phyloP scores from a whole-genome alignment of 228 moss, liverwort and hornwort species.

The Sphagnum magellanicum region DNA sequence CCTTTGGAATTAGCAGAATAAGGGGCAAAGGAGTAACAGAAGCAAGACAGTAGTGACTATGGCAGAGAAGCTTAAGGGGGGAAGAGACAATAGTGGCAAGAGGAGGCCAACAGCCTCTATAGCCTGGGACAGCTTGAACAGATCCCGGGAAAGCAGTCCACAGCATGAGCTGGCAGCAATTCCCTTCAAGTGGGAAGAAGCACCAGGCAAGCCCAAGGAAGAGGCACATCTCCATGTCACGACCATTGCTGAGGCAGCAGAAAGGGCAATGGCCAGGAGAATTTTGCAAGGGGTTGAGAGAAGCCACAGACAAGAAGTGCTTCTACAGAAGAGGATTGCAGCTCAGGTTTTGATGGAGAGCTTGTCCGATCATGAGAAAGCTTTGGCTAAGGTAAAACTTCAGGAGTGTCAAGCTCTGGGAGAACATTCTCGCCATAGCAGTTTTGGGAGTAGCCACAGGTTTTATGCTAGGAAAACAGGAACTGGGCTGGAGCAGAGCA shows the following conservation, averaged over 20 bases:
- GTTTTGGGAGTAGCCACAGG: slow-evolving; percentile 45
- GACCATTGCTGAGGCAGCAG: slow-evolving; percentile 26
- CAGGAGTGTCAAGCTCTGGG: neutral
- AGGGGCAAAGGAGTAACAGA: too few relatives aligned
- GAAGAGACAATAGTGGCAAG: slow-evolving; percentile 21
- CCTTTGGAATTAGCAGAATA: slow-evolving; percentile 1
- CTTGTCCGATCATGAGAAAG: neutral
- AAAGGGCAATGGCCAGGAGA: slow-evolving; percentile 37
- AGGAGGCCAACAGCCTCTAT: slow-evolving; percentile 55
- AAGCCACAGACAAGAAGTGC: neutral
- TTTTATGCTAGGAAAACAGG: slow-evolving; percentile 27
- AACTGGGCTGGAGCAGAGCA: slow-evolving; percentile 23
- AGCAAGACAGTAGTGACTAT: neutral
- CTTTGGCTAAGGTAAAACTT: neutral
- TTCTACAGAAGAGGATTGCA: neutral
- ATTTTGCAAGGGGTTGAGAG: slow-evolving; percentile 11
- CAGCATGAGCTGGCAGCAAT: slow-evolving; percentile 39
- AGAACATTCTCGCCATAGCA: slow-evolving; percentile 21
- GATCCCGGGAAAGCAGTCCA: slow-evolving; percentile 39
- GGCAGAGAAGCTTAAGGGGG: slow-evolving; percentile 20
- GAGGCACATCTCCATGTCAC: slow-evolving; percentile 42
- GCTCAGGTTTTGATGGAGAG: neutral
- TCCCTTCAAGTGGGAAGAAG: slow-evolving; percentile 53
- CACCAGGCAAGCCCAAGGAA: slow-evolving; percentile 43
- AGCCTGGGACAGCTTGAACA: slow-evolving; percentile 55